Base-by-base conservation (phyloP, 495 filamentous ascomycete species). In the Penicillium goetzii region DNA sequence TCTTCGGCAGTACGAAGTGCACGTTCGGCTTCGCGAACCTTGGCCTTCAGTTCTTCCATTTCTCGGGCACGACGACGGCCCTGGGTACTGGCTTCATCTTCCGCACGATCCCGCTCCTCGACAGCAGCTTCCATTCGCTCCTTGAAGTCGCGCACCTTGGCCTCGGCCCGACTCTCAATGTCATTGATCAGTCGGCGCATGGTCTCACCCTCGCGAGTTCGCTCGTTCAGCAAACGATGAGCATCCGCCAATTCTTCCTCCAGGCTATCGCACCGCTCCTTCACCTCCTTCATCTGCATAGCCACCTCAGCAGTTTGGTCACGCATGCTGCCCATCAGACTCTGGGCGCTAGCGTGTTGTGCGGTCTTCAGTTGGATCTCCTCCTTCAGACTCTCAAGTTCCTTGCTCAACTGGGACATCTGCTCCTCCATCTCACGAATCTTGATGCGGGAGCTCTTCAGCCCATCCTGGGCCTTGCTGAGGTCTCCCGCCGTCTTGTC, bases 201-300 rank as follows among this genome's bases (percentile, higher is more conserved):
- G 2, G 92, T 97, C 75, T 99, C 94, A 3, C 87, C 92, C 76
- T 99, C 96, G 25, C 95, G 87, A n/a, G 91, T 94, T 19, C 96
- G 88, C 75, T 98, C 96, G 45, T 81, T 85, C n/a, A 99, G 84
- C 55, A 97, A 84, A 51, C 92, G 85, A 61, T 96, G 93, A 15
- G 91, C 87, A 69, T 99, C 96, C 19, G 86, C 86, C 9, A 97
- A 81, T 71, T 98, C 95, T 77, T 99, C 95, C 66, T 97, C 94
- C n/a, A 97, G 76, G 59, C 88, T 91, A 67, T 97, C 93, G 58
- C 86, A 88, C 63, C 92, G 89, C 40, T 87, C 86, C 55, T 89
- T 87, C 3, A 90, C 89, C 73, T 99, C 95, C 78, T 93, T 94
- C 83, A 97, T 89, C 76, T 97, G 96, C 77, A 90, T 89, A n/a